Conservation (phyloP, 2,329 filamentous ascomycete genomes). For the Xylaria multiplex region DNA sequence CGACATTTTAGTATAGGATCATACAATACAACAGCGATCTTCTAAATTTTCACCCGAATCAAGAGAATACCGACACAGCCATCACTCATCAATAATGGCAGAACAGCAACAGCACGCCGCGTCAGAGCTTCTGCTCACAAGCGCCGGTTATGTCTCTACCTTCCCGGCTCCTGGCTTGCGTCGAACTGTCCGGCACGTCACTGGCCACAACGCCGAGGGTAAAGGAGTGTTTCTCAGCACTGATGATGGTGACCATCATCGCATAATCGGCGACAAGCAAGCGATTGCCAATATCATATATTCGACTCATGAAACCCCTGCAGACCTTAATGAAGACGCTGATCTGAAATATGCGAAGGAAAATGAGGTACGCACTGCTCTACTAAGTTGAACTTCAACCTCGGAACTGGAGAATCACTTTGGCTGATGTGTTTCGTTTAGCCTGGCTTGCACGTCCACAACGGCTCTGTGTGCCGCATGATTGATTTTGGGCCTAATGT, state of each 20-base stretch:
- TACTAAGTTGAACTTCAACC: too few species aligned
- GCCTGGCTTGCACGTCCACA: slow-evolving; percentile 13
- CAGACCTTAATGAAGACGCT: slow-evolving; percentile 40
- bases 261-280: slow-evolving; percentile 40
- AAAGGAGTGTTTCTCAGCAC: slow-evolving; percentile 43
- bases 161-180: slow-evolving; percentile 37
- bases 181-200: slow-evolving; percentile 36
- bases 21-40: not conserved
- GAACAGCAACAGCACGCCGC: slow-evolving; percentile 1
- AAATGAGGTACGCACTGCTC: slow-evolving; percentile 23
- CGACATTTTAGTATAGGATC: not conserved
- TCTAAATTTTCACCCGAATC: not conserved
- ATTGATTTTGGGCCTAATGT: slow-evolving; percentile 38
- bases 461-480: slow-evolving; percentile 37
- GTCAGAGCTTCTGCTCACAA: slow-evolving; percentile 2
- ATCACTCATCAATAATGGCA: not conserved
- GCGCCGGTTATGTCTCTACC: slow-evolving; percentile 11
- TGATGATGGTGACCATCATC: slow-evolving; percentile 45
- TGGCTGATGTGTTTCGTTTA: not conserved
- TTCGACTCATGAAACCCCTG: slow-evolving; percentile 43
- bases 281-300: slow-evolving; percentile 47
- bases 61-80: not conserved
- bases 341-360: slow-evolving; percentile 39
- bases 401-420: not conserved
- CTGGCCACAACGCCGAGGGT: slow-evolving; percentile 39